phyloP scores from a whole-genome alignment of 2,329 filamentous ascomycete species.

The Setomelanomma holmii region DNA sequence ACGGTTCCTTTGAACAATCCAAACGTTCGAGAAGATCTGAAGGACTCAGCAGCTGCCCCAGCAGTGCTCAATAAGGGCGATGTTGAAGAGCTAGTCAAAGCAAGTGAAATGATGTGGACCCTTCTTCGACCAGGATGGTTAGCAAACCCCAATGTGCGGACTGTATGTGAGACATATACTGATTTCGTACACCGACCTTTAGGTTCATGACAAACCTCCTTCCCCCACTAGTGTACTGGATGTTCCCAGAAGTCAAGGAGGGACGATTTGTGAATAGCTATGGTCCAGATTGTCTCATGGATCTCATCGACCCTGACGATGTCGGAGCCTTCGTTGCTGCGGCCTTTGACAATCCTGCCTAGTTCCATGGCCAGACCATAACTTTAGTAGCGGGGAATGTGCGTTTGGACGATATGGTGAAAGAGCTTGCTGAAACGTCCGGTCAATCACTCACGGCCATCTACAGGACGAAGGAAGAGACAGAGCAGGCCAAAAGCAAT shows the following conservation, averaged over 20 bases:
- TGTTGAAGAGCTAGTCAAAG: conserved; percentile 48
- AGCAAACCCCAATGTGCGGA: too few species aligned
- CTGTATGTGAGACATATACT: too few species aligned
- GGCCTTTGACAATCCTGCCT: conserved; percentile 52
- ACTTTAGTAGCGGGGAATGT: conserved; percentile 53
- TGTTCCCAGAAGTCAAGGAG: conserved; percentile 51
- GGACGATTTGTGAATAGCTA: conserved; percentile 50
- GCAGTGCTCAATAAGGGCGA: conserved; percentile 50
- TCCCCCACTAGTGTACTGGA: conserved; percentile 46
- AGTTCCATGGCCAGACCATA: conserved; percentile 53
- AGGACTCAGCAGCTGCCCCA: conserved; percentile 11
- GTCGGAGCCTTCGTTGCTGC: conserved; percentile 57
- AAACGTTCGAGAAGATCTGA: conserved; percentile 5
- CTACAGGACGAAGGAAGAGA: conserved; percentile 53
- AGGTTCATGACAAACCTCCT: conserved; percentile 64
- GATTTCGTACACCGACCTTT: too few species aligned
- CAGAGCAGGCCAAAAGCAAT: conserved; percentile 42
- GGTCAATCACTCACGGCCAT: conserved; percentile 44
- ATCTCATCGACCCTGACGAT: conserved; percentile 57
- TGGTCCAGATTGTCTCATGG: conserved; percentile 45
- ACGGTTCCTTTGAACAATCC: conserved; percentile 23
- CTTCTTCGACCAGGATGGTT: conserved; percentile 58
- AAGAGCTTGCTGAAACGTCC: conserved; percentile 45
- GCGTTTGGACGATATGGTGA: conserved; percentile 46
- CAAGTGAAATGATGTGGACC: conserved; percentile 53